A percentile compares a stretch with the other conserved stretches of the same genome.
These are phyloP conservation scores for Effrenium voratum DNA, from an alignment of 73 alveolate species.

Conservation along the genomic window DNA sequence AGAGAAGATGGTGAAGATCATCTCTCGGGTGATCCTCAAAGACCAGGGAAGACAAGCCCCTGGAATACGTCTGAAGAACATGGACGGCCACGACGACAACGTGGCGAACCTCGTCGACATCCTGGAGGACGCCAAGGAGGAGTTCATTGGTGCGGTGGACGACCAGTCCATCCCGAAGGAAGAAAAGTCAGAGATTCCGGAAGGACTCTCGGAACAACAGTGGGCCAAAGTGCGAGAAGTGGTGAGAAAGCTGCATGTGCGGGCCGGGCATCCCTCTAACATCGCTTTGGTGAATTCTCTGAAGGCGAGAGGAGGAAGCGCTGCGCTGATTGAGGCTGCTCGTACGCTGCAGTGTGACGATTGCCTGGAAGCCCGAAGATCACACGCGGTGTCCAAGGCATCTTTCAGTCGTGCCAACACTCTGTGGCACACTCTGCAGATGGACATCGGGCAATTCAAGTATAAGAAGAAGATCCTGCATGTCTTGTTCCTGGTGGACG, in stretches of 20 bases:
- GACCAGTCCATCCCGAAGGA: background rate
- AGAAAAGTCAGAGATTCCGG: background rate
- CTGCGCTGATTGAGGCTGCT: background rate
- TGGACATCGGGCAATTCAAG: background rate
- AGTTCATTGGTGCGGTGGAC: background rate
- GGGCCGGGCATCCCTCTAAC: background rate
- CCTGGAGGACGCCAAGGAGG: background rate
- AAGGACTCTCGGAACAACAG: background rate
- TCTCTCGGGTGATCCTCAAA: background rate
- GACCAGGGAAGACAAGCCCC: no score
- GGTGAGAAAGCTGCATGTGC: background rate
- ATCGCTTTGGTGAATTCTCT: background rate
- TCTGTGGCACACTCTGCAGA: background rate
- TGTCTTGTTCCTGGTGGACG: conserved; percentile 15
- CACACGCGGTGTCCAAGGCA: background rate
- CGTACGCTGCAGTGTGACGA: background rate
- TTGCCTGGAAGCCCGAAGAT: background rate
- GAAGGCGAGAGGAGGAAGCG: background rate
- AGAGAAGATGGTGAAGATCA: background rate
- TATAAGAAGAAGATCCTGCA: background rate
- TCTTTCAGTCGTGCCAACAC: background rate
- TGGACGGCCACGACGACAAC: background rate
- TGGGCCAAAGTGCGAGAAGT: background rate
- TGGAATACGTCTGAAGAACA: no score
- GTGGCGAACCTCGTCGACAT: background rate